A percentile compares a stretch with the other conserved stretches of the same genome.
Evolutionary conservation across 768 basidiomycete genomes (phyloP).

Genomic region (Galerina marginata): DNA sequence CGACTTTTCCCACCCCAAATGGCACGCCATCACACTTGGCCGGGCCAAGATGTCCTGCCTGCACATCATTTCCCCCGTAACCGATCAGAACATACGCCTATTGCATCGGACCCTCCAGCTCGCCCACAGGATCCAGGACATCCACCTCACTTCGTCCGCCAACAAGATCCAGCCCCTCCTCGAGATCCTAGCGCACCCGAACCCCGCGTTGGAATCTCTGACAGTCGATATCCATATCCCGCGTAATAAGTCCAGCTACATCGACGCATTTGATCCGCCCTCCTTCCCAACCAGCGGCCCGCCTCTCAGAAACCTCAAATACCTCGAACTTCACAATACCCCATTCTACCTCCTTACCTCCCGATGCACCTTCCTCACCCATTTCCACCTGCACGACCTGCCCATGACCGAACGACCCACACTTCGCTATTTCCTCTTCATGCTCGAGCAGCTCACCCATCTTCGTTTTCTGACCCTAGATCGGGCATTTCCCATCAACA

Average conservation of each 20-base stretch:
- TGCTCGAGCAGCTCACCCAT: conserved; percentile 36
- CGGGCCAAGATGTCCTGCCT: conserved; percentile 40
- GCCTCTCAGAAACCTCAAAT: conserved; percentile 34
- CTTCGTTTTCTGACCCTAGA: conserved; percentile 41
- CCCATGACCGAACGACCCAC: conserved; percentile 42
- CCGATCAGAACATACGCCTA: conserved; percentile 33
- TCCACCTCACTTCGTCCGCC: conserved; percentile 39
- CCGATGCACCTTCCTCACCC: conserved; percentile 40
- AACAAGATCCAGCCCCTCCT: conserved; percentile 39
- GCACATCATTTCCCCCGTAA: conserved; percentile 36
- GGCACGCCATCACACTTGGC: conserved; percentile 34
- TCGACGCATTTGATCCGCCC: conserved; percentile 31
- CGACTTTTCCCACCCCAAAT: conserved; percentile 43
- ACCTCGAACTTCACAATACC: conserved; percentile 39
- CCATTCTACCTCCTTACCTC: conserved; percentile 44
- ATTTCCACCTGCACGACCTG: conserved; percentile 41
- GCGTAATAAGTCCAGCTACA: conserved; percentile 16
- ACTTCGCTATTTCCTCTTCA: conserved; percentile 35
- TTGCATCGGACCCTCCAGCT: conserved; percentile 39
- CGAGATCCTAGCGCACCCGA: conserved; percentile 39
- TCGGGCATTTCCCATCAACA: conserved; percentile 37
- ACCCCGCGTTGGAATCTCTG: conserved; percentile 39
- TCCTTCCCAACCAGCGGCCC: conserved; percentile 34
- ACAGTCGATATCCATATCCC: conserved; percentile 34
- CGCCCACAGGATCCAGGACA: conserved; percentile 39